Evolutionary conservation across 495 filamentous ascomycete species (phyloP).

Genomic region (Beverwykella pulmonaria): DNA sequence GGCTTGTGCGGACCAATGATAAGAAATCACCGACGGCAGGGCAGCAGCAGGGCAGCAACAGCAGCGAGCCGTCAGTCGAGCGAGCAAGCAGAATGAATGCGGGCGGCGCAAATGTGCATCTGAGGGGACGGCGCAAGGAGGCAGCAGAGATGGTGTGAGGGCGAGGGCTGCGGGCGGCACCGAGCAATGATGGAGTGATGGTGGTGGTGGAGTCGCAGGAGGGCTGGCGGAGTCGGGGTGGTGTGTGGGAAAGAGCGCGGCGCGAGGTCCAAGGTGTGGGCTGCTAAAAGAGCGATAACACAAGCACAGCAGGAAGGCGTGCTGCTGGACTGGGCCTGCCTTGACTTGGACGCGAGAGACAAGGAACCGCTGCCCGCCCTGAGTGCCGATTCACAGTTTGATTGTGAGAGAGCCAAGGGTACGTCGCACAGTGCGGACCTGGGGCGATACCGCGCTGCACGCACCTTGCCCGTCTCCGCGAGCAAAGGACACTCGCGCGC

Average conservation of each 20-base stretch:
- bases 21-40: not conserved
- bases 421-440: not conserved
- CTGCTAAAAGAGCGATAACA: not conserved
- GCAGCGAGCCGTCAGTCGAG: not conserved
- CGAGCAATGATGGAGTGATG: not conserved
- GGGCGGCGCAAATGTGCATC: not conserved
- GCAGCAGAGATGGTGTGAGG: too few species aligned
- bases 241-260: conserved; percentile 3
- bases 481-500: not conserved
- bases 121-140: not conserved
- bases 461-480: not conserved
- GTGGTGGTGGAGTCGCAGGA: not conserved
- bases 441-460: not conserved
- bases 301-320: conserved; percentile 4
- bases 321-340: not conserved
- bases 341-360: not conserved
- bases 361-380: conserved; percentile 8
- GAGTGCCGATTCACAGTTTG: not conserved
- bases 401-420: not conserved
- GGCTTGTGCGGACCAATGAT: conserved; percentile 1
- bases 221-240: not conserved
- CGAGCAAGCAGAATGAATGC: not conserved
- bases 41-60: not conserved
- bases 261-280: not conserved
- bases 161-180: too few species aligned